Base-by-base conservation (phyloP, 2,329 filamentous ascomycete species). In the Lecanicillium sp. region DNA sequence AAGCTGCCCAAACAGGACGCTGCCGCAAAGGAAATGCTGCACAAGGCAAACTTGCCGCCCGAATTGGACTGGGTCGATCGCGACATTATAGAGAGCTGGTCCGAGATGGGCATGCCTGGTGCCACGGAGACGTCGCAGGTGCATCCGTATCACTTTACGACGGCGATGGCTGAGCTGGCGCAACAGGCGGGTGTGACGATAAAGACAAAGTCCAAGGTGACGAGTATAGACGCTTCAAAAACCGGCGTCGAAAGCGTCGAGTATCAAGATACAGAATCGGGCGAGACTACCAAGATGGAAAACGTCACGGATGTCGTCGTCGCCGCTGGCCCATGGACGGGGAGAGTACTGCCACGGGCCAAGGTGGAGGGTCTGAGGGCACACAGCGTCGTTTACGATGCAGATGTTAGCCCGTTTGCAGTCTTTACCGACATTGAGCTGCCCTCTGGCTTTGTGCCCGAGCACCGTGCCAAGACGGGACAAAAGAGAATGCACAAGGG, bases 121-220 rank as follows among this genome's bases (percentile, higher is more conserved):
- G 76, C 79, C 1, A 73, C 72, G 2, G 85, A 87, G 44, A 96
- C 92, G 2, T 85, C 92, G 0, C 92, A 98, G 61, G 90, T 96
- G 3, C 90, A 98, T 53, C 92, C 92, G 0, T 85, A 82, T 45
- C 80, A 87, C 32, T 96, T 98, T 55, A 96, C 92, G 1, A 90
- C 78, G 0, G 71, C 80, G 13, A 94, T 96, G 60, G 85, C 85
- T 4, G 67, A 77, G 30, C 70, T 95, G 11, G 88, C 90, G 0
- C 64, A 74, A 40, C 75, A 85, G 37, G 73, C 71, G 18, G 85
- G 85, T 3, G 78, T 74, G 47, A 73, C 80, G 16, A 70, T 95
- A 38, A 67, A 77, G 20, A 68, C 82, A 31, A 79, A 80, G 9
- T 73, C 77, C 2, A 65, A 68, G 42, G 88, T 88, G 3, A 86